Percentiles rank a stretch among this genome's conserved stretches.
Conservation (phyloP, 176 grass and related monocot genomes). For the Alloteropsis semialata region DNA sequence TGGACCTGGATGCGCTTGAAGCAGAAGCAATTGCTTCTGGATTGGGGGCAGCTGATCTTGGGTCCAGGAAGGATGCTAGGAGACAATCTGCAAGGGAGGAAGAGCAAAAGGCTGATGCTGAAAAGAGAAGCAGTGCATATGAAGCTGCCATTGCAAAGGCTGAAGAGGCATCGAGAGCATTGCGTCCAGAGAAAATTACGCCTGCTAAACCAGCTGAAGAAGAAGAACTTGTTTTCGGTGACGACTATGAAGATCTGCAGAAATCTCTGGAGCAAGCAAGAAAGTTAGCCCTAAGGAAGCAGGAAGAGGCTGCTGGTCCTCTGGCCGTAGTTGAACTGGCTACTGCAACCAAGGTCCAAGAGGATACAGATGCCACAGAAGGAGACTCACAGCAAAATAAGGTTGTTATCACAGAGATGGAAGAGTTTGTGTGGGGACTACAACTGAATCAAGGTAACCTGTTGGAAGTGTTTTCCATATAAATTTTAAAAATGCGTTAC, state of each 20-base stretch:
- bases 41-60: constrained; percentile 74
- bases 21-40: constrained; percentile 81
- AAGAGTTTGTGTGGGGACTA: constrained; percentile 85
- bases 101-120: constrained; percentile 73
- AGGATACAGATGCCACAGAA: constrained; percentile 32
- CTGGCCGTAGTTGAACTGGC: constrained; percentile 49
- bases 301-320: constrained; percentile 58
- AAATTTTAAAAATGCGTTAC: background rate
- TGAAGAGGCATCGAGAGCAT: constrained; percentile 72
- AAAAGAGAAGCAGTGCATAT: constrained; percentile 70
- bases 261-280: constrained; percentile 85
- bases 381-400: constrained; percentile 62
- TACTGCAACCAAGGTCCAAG: constrained; percentile 54
- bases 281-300: constrained; percentile 68
- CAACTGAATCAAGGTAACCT: constrained; percentile 85
- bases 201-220: constrained; percentile 36
- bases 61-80: constrained; percentile 68
- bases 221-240: constrained; percentile 73
- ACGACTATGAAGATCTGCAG: constrained; percentile 91
- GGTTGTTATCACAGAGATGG: constrained; percentile 87
- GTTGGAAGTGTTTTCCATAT: background rate
- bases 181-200: constrained; percentile 57
- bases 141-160: constrained; percentile 74
- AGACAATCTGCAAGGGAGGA: constrained; percentile 61
- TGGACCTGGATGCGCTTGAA: constrained; percentile 88